phyloP scores from a whole-genome alignment of 768 basidiomycete genomes.

The Lactarius indigo region DNA sequence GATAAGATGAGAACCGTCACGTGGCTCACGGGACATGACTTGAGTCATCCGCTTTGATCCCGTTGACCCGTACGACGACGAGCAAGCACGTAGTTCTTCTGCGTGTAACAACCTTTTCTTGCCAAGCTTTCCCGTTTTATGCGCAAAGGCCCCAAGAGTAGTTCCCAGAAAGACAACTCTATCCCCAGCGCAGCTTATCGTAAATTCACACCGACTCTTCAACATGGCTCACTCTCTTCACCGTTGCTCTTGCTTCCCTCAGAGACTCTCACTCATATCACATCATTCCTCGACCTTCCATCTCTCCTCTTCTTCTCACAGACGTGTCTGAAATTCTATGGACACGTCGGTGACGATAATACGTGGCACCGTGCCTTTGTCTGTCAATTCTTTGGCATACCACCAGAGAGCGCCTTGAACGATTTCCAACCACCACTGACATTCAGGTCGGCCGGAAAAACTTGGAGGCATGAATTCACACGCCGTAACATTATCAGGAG shows the following conservation, averaged over 20 bases:
- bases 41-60: background rate
- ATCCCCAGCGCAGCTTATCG: constrained; percentile 33
- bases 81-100: constrained; percentile 17
- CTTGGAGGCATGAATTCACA: constrained; percentile 75
- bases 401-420: constrained; percentile 57
- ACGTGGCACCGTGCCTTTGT: constrained; percentile 79
- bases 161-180: constrained; percentile 37
- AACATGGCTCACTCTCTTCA: constrained; percentile 26
- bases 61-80: background rate
- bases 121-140: constrained; percentile 48
- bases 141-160: constrained; percentile 53
- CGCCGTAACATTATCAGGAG: constrained; percentile 48
- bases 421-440: constrained; percentile 41
- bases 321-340: constrained; percentile 49
- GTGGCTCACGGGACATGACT: background rate
- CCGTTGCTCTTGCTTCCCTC: constrained; percentile 45
- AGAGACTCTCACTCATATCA: constrained; percentile 75
- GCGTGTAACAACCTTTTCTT: constrained; percentile 5
- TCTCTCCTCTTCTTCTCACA: constrained; percentile 55
- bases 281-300: constrained; percentile 64
- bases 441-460: constrained; percentile 50
- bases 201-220: constrained; percentile 35
- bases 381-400: constrained; percentile 60
- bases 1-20: background rate
- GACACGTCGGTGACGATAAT: constrained; percentile 72